Base-by-base conservation (phyloP, 495 filamentous ascomycete genomes). In the Aspergillus steynii region DNA sequence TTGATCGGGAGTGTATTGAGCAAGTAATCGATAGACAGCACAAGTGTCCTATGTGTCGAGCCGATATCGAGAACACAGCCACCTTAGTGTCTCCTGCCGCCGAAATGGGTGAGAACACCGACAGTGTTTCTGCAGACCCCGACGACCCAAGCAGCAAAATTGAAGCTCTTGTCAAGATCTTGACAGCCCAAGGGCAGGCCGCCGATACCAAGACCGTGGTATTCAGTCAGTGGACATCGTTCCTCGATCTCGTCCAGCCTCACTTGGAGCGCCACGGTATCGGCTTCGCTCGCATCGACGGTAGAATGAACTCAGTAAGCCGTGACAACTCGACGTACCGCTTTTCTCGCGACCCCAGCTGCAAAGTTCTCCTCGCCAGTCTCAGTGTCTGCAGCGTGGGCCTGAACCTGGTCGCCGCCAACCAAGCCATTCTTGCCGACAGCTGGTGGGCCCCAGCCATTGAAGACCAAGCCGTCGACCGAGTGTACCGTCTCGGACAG, bases 391-490 rank as follows among this genome's bases (percentile, higher is more conserved):
- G 90, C 71, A 88, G 85, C 46, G 93, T 98, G 15, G 94, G 94
- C 1, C 79, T 98, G 46, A 97, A 98, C 65, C 85, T 98, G 14
- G 89, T 92, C 0, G 87, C 90, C 0, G 94, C 93, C 1, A 93
- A 93, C 58, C 93, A 93, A 28, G 92, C 95, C 51, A 86, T 97
- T 15, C 79, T 96, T 7, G 82, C 85, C 0, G 93, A 98, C 68
- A 88, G 83, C 50, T 97, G 92, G 93, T 97, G 93, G 92, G 92
- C 92, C 3, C 91, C 92, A 0, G 93, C 92, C 0, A 93, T 96
- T 60, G 93, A 98, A 72, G 92, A 96, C 66, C 93, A 98, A 67
- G 93, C 93, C 29, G 84, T 97, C 2, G 93, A 98, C 68, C 87
- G 93, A 1, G 93, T 97, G 20, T 91, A 97, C 63, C 81, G 93